Base-by-base conservation (phyloP, 2,329 filamentous ascomycete genomes). In the Fusarium veterinarium region DNA sequence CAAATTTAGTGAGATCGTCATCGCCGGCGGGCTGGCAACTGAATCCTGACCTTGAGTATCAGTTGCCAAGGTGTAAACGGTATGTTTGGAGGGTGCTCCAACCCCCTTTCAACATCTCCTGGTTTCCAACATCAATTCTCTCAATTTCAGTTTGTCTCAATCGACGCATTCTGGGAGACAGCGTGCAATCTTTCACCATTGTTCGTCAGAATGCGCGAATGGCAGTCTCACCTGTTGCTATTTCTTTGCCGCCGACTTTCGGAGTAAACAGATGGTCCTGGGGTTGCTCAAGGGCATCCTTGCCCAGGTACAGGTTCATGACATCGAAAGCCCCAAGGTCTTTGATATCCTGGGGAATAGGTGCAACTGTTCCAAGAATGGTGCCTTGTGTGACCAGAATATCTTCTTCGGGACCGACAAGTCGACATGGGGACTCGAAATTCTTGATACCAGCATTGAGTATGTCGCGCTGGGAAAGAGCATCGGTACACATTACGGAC, bases 141-240 rank as follows among this genome's bases (percentile, higher is more conserved):
- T 19, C 42, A 2, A 73, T 73, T 12, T 73, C 70, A 1, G 23
- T 6, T 3, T 28, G 8, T 3, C n/a, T 16, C 0, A 73, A 25
- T 0, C 65, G 70, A 3, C 70, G 44, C 69, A 73, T 73, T n/a
- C 38, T n/a, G 0, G 65, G 70, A 0, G 70, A 57, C 0, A 57
- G 2, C 1, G 60, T 70, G 10, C 69, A 71, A 31, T 73, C 70
- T 7, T 45, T 62, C 1, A 38, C 53, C 3, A 73, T 20, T 1
- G 70, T 73, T 2, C 70, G 25, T 57, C 70, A 73, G 9, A 67
- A 73, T 0, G 70, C 69, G 1, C 57, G 35, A 14, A 55, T 17
- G 3, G 53, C 11, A 10, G 60, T 40, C 20, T 73, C 70, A 0
- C 53, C 55, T 1, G 8, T 40, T 6, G 9, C 7, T 8, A 44